phyloP scores from a whole-genome alignment of 257 asterid genomes.

The Salvia rosmarinus region DNA sequence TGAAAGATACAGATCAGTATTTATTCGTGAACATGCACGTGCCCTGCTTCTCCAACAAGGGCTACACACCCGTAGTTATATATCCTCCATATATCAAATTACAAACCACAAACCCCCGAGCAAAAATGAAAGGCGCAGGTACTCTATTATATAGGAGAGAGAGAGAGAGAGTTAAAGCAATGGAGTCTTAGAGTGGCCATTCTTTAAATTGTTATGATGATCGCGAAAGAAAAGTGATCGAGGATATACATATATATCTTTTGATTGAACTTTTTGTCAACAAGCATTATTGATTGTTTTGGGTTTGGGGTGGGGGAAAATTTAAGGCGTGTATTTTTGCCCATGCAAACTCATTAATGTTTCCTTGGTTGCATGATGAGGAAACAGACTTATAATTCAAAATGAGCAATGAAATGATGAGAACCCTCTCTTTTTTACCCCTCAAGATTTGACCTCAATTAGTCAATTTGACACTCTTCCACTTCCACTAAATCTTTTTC shows the following conservation, averaged over 20 bases:
- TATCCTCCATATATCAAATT: not conserved
- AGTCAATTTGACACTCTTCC: conserved; percentile 37
- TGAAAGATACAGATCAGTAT: not conserved
- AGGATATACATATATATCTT: not conserved
- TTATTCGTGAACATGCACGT: conserved; percentile 54
- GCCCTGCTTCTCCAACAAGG: conserved; percentile 90
- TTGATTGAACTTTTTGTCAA: conserved; percentile 2
- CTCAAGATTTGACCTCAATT: no score
- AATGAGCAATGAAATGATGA: conserved; percentile 35
- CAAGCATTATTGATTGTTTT: conserved; percentile 14
- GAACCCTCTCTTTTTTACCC: not conserved
- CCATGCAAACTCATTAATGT: conserved; percentile 46
- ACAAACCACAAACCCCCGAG: not conserved
- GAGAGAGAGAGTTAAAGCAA: conserved; percentile 39
- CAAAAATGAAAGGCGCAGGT: conserved; percentile 10
- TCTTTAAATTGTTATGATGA: conserved; percentile 46
- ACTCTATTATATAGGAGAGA: conserved; percentile 38
- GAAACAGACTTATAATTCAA: conserved; percentile 28
- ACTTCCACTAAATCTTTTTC: conserved; percentile 24
- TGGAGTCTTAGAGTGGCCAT: conserved; percentile 68
- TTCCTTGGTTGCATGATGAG: conserved; percentile 34
- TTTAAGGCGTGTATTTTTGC: conserved; percentile 34
- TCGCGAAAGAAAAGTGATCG: conserved; percentile 41
- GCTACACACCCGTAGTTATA: conserved; percentile 39
- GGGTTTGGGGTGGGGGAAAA: conserved; percentile 32